These are phyloP conservation scores for Tuber calosporum DNA, from an alignment of 495 filamentous ascomycete genomes.

Conservation along the genomic window DNA sequence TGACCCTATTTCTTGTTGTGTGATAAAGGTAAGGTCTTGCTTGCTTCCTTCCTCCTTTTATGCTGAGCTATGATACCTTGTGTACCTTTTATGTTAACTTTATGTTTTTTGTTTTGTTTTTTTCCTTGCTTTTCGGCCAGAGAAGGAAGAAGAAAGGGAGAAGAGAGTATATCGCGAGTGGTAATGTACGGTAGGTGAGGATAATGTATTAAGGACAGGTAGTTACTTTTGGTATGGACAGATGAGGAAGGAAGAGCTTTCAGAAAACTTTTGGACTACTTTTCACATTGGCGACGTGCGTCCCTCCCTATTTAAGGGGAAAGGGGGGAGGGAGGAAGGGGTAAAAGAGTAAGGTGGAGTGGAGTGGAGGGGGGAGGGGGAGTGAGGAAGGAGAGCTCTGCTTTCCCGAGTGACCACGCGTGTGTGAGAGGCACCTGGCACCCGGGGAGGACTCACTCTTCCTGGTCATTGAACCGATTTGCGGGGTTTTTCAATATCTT, in stretches of 20 bases:
- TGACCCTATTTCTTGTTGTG: neutral
- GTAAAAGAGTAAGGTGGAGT: neutral
- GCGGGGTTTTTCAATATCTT: slow-evolving; percentile 4
- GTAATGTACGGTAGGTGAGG: neutral
- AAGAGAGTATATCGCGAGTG: neutral
- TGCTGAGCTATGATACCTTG: neutral
- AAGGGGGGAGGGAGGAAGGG: neutral
- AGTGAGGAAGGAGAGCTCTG: neutral
- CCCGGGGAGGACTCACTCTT: slow-evolving; percentile 2
- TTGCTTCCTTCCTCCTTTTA: slow-evolving; percentile 1
- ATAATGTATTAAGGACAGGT: neutral
- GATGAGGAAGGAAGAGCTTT: slow-evolving; percentile 2
- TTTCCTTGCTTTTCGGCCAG: neutral
- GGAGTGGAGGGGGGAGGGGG: neutral
- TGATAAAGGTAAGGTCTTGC: neutral
- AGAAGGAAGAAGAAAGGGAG: neutral
- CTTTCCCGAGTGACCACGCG: slow-evolving; percentile 1
- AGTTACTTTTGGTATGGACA: neutral
- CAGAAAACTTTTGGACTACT: slow-evolving; percentile 5
- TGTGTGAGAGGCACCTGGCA: slow-evolving; percentile 5
- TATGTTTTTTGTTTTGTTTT: neutral
- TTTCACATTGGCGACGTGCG: slow-evolving; percentile 5
- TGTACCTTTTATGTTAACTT: neutral
- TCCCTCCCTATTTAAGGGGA: neutral
- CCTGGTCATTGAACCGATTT: neutral